Evolutionary conservation across 495 filamentous ascomycete genomes (phyloP).

Genomic region (Parathielavia appendiculata): DNA sequence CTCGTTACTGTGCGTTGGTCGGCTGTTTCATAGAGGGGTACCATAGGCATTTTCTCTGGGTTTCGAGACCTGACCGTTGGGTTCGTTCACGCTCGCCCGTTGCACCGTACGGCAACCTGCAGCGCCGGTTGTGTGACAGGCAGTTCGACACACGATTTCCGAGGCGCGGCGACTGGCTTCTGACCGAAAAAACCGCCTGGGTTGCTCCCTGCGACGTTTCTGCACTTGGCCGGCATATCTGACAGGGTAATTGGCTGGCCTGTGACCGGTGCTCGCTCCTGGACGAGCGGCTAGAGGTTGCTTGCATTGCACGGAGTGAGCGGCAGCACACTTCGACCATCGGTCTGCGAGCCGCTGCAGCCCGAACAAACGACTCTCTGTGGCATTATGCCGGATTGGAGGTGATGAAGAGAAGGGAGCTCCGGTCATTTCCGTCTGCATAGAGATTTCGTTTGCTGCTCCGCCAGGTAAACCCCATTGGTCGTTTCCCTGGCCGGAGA

Average conservation of each 20-base stretch:
- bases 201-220: conserved; percentile 12
- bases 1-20: conserved; percentile 8
- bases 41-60: not conserved
- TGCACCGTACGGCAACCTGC: conserved; percentile 23
- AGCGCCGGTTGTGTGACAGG: conserved; percentile 23
- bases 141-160: conserved; percentile 30
- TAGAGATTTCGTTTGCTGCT: conserved; percentile 14
- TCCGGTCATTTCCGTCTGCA: conserved; percentile 15
- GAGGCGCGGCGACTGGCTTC: conserved; percentile 27
- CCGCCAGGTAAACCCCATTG: not conserved
- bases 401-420: conserved; percentile 23
- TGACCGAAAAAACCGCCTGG: conserved; percentile 14
- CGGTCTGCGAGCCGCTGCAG: conserved; percentile 24
- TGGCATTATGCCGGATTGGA: conserved; percentile 14
- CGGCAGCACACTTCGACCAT: conserved; percentile 25
- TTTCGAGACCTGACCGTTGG: not conserved
- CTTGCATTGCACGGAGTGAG: conserved; percentile 24
- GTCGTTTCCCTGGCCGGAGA: conserved; percentile 5
- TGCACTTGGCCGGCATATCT: conserved; percentile 12
- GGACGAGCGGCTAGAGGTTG: conserved; percentile 22
- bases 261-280: conserved; percentile 20
- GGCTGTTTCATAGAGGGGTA: conserved; percentile 3
- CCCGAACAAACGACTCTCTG: conserved; percentile 20
- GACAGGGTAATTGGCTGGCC: conserved; percentile 24
- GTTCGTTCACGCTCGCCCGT: conserved; percentile 17